These are phyloP conservation scores for Ogataea salicorniae DNA, from an alignment of 805 yeast genomes.

Conservation along the genomic window DNA sequence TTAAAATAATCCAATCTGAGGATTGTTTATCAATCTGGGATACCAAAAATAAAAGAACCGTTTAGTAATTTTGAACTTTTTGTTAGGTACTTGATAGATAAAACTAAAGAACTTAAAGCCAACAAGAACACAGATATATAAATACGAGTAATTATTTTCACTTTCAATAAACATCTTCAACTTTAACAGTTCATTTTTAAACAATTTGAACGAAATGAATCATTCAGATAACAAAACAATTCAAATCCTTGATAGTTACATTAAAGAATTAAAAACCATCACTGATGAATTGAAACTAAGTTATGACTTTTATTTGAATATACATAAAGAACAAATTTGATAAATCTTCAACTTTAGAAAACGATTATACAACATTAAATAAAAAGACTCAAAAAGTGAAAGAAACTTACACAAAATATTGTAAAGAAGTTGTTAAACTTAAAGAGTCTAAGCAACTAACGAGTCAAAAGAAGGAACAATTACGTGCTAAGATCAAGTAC, in stretches of 20 bases:
- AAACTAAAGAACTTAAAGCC: background rate
- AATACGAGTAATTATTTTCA: background rate
- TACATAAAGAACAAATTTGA: background rate
- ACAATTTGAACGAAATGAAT: conserved; percentile 1
- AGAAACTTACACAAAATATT: background rate
- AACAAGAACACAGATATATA: background rate
- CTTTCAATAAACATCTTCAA: background rate
- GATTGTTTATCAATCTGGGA: background rate
- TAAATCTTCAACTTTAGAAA: background rate
- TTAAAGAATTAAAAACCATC: conserved; percentile 1
- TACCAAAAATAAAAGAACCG: background rate
- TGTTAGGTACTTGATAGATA: conserved; percentile 1
- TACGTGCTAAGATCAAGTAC: conserved; percentile 31
- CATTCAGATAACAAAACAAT: background rate
- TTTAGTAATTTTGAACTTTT: background rate
- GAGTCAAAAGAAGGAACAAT: conserved; percentile 11
- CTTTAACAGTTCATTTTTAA: background rate
- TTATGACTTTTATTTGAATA: background rate
- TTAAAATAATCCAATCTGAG: background rate
- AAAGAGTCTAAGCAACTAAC: conserved; percentile 11
- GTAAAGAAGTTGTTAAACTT: conserved; percentile 13
- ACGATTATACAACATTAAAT: background rate
- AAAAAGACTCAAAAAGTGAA: background rate
- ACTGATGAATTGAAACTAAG: conserved; percentile 1
- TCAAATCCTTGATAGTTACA: background rate